These are phyloP conservation scores for Alternaria brassicicola DNA, from an alignment of 2,329 filamentous ascomycete species.

Conservation along the genomic window DNA sequence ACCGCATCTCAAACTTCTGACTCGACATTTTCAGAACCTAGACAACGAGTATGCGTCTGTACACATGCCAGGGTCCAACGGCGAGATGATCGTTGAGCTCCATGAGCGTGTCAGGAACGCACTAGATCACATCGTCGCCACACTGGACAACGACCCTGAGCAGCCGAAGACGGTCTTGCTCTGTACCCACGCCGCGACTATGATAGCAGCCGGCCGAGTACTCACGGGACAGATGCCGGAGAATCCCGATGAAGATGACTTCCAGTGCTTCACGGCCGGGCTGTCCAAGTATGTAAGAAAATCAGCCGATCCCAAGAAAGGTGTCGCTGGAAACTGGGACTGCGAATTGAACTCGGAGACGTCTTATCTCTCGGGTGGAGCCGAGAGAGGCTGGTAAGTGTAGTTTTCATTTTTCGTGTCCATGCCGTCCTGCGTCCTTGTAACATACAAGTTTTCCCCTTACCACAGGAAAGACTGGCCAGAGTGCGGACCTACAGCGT, in stretches of 20 bases:
- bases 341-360: slow-evolving; percentile 84
- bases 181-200: slow-evolving; percentile 86
- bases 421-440: background rate
- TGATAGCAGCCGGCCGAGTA: slow-evolving; percentile 84
- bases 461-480: slow-evolving; percentile 19
- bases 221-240: slow-evolving; percentile 80
- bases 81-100: slow-evolving; percentile 79
- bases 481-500: slow-evolving; percentile 2
- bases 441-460: slow-evolving; percentile 2
- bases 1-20: slow-evolving; percentile 66
- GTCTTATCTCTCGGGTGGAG: slow-evolving; percentile 76
- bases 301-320: slow-evolving; percentile 56
- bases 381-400: slow-evolving; percentile 83
- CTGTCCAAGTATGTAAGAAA: slow-evolving; percentile 70
- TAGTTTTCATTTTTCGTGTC: background rate
- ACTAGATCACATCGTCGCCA: slow-evolving; percentile 71
- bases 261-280: slow-evolving; percentile 82
- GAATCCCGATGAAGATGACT: slow-evolving; percentile 76
- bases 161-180: slow-evolving; percentile 72
- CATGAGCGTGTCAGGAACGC: slow-evolving; percentile 79
- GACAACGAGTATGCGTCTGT: slow-evolving; percentile 64
- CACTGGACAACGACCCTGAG: slow-evolving; percentile 71
- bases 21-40: slow-evolving; percentile 68
- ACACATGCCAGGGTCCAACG: slow-evolving; percentile 72
- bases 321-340: slow-evolving; percentile 78